Evolutionary conservation across 306 rosid genomes (phyloP).

Genomic region (Vigna mungo): DNA sequence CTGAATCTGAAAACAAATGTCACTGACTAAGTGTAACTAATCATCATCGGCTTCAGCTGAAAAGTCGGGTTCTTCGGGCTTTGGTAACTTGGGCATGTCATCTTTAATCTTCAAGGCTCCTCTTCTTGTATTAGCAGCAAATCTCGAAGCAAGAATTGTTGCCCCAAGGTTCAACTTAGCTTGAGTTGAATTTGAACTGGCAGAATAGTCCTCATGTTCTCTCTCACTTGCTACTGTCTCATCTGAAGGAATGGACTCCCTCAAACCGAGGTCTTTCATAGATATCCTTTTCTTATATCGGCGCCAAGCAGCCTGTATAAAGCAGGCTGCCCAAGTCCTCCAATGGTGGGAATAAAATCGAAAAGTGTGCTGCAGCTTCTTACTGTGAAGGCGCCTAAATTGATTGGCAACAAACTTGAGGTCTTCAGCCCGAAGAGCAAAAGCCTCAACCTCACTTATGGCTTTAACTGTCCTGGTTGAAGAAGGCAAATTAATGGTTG

Average conservation of each 20-base stretch:
- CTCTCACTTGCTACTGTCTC: constrained; percentile 54
- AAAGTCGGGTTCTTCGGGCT: constrained; percentile 97
- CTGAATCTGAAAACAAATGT: constrained; percentile 22
- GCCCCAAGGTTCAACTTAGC: constrained; percentile 77
- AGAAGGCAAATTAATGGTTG: constrained; percentile 83
- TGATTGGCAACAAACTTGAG: constrained; percentile 97
- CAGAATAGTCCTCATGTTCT: constrained; percentile 51
- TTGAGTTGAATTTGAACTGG: constrained; percentile 61
- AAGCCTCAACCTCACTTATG: constrained; percentile 87
- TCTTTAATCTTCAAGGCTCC: constrained; percentile 85
- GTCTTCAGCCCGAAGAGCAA: constrained; percentile 92
- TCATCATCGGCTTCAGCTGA: constrained; percentile 72
- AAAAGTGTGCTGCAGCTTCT: constrained; percentile 96
- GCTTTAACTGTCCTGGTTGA: constrained; percentile 90
- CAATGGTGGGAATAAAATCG: constrained; percentile 96
- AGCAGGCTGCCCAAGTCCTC: constrained; percentile 99
- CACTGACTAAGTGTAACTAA: constrained; percentile 44
- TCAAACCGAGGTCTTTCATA: constrained; percentile 58
- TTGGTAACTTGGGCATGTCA: constrained; percentile 78
- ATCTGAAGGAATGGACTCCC: constrained; percentile 59
- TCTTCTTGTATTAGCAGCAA: constrained; percentile 91
- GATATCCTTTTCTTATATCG: constrained; percentile 74
- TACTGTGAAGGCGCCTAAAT: constrained; percentile 95
- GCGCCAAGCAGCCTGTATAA: constrained; percentile 98
- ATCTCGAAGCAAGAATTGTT: constrained; percentile 86